Evolutionary conservation across 331 rosid genomes (phyloP), one percentile per base, ranked within the genome.

Genomic region (Telfairia occidentalis): DNA sequence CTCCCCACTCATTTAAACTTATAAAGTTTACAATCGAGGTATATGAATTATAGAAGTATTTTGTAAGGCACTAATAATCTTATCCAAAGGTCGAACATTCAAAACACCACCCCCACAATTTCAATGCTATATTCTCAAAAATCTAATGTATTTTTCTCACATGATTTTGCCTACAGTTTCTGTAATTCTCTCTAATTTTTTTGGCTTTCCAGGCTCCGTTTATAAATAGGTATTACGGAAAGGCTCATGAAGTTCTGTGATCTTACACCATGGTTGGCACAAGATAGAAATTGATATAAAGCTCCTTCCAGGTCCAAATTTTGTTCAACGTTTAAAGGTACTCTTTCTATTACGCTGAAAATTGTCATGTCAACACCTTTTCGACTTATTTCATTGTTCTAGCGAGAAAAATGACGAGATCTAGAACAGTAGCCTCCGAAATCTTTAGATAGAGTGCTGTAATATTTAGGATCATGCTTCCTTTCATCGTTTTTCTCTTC

Each of bases 181-280:
- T 65, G 30, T 42, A 21, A 11, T 19, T 15, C 1, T 15, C 26
- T 2, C 73, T 21, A 23, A 66, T 16, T 23, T 19, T 24, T 6
- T 12, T 15, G 57, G 57, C 23, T 26, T 16, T 45, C 24, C 89
- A 92, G 96, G 89, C 96, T 45, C 86, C 86, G 28, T 92, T 90
- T 78, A 92, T 92, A 72, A 92, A 92, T 85, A 81, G 96, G 87
- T 92, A 90, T 71, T 89, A 87, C 0, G 98, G 98, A 54, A 92
- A 87, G 83, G 98, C 96, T 80, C 98, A 92, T 4, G 91, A 89
- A 82, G 78, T 92, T 78, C 91, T 92, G 78, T 87, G 86, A 92
- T 83, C 26, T 38, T 2, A 40, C 21, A 21, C 73, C 52, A 66
- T 23, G 9, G 19, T 34, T 13, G 3, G 19, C 34, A 11, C 73